Evolutionary conservation across 768 basidiomycete genomes (phyloP).

Genomic region (Boletus reticulatus): DNA sequence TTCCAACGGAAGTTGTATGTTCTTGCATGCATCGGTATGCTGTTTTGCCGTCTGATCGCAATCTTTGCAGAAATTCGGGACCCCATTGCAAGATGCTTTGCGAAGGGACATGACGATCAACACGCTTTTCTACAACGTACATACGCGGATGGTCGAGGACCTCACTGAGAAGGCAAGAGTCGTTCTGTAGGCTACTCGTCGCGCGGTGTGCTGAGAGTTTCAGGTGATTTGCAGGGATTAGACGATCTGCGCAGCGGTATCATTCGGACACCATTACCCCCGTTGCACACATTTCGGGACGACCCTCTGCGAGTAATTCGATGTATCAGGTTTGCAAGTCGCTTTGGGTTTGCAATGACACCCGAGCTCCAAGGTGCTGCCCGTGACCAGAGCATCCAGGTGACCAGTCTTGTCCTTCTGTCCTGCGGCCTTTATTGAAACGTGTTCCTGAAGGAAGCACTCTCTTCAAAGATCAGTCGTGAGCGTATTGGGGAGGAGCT

Average conservation of each 20-base stretch:
- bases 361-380: constrained; percentile 63
- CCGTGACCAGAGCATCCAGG: constrained; percentile 62
- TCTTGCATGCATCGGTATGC: not conserved
- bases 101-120: constrained; percentile 96
- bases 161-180: constrained; percentile 68
- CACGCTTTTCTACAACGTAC: constrained; percentile 93
- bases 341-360: constrained; percentile 82
- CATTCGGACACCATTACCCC: constrained; percentile 87
- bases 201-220: constrained; percentile 7
- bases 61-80: constrained; percentile 73
- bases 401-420: constrained; percentile 20
- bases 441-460: constrained; percentile 45
- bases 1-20: constrained; percentile 84
- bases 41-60: not conserved
- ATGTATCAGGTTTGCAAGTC: constrained; percentile 87
- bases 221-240: constrained; percentile 57
- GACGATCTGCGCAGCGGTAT: constrained; percentile 76
- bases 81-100: constrained; percentile 86
- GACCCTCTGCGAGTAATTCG: constrained; percentile 93
- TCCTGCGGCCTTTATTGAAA: not conserved
- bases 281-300: constrained; percentile 85
- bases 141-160: constrained; percentile 83
- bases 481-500: constrained; percentile 93
- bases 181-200: not conserved
- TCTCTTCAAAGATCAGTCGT: constrained; percentile 79